phyloP scores from a whole-genome alignment of 345 rosid species.

The Excoecaria cochinchinensis region DNA sequence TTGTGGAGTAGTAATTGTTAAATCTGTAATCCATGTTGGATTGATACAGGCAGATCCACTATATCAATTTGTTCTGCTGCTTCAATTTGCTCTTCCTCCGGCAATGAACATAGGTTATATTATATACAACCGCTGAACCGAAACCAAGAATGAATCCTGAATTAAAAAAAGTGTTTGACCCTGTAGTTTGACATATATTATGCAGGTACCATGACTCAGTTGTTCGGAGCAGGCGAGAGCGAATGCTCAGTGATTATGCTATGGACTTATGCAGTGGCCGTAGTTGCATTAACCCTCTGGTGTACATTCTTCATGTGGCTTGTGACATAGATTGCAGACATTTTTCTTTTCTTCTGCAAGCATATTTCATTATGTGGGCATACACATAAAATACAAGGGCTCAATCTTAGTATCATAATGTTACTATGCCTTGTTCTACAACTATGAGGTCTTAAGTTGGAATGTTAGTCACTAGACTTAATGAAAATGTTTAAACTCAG shows the following conservation, averaged over 20 bases:
- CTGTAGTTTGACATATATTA: no score
- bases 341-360: no score
- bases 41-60: slow-evolving; percentile 30
- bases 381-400: no score
- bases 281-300: slow-evolving; percentile 35
- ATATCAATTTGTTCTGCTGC: slow-evolving; percentile 43
- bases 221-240: slow-evolving; percentile 32
- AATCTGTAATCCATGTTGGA: slow-evolving; percentile 25
- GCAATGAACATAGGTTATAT: slow-evolving; percentile 32
- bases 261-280: slow-evolving; percentile 35
- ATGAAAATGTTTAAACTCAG: no score
- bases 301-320: slow-evolving; percentile 40
- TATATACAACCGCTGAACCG: no score
- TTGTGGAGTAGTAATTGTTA: slow-evolving; percentile 24
- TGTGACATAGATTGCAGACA: background rate
- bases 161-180: no score
- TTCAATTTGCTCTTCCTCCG: slow-evolving; percentile 55
- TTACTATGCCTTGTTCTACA: no score
- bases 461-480: no score
- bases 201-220: slow-evolving; percentile 39
- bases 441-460: no score
- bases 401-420: no score
- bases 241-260: slow-evolving; percentile 41
- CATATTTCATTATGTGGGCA: no score
- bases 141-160: background rate